Conservation (phyloP, 2,329 filamentous ascomycete species). For the Paecilomyces sp. region DNA sequence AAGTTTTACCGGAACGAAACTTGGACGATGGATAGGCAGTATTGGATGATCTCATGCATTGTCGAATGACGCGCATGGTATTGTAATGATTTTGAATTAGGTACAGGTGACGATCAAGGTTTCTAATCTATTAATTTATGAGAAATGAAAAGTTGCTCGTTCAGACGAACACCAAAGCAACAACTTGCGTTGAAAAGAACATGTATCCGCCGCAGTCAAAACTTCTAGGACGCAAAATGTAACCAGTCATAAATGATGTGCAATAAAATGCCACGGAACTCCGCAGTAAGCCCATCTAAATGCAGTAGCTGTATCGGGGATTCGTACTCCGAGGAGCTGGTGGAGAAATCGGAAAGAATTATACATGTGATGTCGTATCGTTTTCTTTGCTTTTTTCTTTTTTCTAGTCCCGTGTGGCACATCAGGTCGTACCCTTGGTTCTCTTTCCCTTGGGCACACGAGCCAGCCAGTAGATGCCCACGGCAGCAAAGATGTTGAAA, state of each 20-base stretch:
- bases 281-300: not conserved
- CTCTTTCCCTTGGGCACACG: not conserved
- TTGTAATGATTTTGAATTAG: not conserved
- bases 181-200: not conserved
- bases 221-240: not conserved
- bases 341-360: not conserved
- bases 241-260: not conserved
- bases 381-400: not conserved
- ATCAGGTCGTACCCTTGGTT: not conserved
- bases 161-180: not conserved
- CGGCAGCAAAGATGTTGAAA: constrained; percentile 56
- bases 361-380: no score
- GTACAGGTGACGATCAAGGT: not conserved
- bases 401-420: not conserved
- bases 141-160: not conserved
- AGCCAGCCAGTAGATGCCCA: constrained; percentile 53
- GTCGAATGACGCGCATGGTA: not conserved
- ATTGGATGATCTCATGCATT: not conserved
- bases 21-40: not conserved
- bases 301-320: not conserved
- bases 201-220: not conserved
- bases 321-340: not conserved
- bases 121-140: not conserved
- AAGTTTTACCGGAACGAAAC: not conserved
- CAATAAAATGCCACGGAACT: not conserved